Evolutionary conservation across 1,284 basidiomycete genomes (phyloP).

Genomic region (Heterobasidion parviporum): DNA sequence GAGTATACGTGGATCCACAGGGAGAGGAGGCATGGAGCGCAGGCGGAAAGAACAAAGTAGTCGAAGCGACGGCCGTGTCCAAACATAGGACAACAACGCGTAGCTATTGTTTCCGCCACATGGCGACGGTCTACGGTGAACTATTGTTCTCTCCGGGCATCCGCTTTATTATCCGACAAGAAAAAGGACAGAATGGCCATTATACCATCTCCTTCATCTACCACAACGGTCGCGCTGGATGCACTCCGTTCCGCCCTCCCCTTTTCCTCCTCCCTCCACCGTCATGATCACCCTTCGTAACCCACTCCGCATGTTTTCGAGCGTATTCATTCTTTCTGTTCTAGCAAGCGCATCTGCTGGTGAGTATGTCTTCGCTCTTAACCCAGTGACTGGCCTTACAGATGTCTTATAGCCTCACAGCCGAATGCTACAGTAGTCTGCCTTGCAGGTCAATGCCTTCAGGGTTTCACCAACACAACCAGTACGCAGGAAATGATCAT

Average conservation of each 20-base stretch:
- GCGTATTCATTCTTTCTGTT: background rate
- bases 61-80: too few species aligned
- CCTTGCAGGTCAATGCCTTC: background rate
- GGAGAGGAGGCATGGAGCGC: background rate
- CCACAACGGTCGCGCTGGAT: background rate
- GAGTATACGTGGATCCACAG: background rate
- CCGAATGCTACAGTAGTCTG: background rate
- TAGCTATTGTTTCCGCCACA: background rate
- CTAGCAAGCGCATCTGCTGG: background rate
- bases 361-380: background rate
- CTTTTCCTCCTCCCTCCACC: background rate
- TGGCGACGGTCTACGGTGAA: background rate
- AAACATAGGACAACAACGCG: background rate
- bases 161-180: background rate
- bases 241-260: background rate
- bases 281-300: background rate
- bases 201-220: background rate
- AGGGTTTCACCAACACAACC: background rate
- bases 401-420: background rate
- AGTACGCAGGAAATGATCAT: background rate
- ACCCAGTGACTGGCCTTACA: background rate
- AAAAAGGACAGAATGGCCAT: background rate
- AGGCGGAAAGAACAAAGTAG: background rate
- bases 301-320: background rate
- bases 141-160: background rate